Evolutionary conservation across 306 rosid species (phyloP).

Genomic region (Pterocarpus santalinus): DNA sequence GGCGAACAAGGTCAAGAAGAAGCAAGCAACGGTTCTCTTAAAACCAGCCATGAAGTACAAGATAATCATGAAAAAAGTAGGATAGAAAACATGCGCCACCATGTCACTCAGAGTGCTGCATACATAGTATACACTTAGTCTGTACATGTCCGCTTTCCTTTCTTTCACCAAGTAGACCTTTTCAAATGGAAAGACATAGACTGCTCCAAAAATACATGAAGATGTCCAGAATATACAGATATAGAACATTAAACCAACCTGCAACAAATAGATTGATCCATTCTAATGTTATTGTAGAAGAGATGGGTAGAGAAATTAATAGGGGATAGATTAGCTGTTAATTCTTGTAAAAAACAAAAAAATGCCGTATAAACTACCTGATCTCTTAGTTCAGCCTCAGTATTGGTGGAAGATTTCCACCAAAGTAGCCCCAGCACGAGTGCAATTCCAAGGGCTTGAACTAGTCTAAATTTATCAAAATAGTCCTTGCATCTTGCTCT

Average conservation of each 20-base stretch:
- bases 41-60: conserved; percentile 95
- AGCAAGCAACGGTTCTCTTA: conserved; percentile 76
- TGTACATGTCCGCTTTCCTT: conserved; percentile 95
- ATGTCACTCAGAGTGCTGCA: conserved; percentile 97
- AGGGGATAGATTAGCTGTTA: background rate
- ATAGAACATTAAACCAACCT: conserved; percentile 95
- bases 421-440: conserved; percentile 87
- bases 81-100: conserved; percentile 88
- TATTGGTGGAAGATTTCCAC: conserved; percentile 89
- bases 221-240: conserved; percentile 97
- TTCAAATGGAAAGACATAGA: conserved; percentile 92
- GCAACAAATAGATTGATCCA: conserved; percentile 42
- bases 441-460: conserved; percentile 93
- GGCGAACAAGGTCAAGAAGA: conserved; percentile 74
- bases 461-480: conserved; percentile 81
- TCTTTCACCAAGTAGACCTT: conserved; percentile 84
- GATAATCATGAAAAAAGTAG: conserved; percentile 85
- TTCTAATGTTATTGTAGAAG: background rate
- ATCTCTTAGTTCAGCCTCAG: conserved; percentile 92
- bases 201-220: conserved; percentile 90
- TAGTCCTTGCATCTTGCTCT: conserved; percentile 81
- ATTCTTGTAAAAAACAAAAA: background rate
- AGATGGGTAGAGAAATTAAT: background rate
- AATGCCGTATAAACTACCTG: conserved; percentile 60
- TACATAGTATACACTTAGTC: conserved; percentile 86